Percentiles rank a stretch among this genome's conserved stretches.
These are phyloP conservation scores for Apostasia shenzhenica DNA, from an alignment of 106 monocot genomes.

Conservation along the genomic window DNA sequence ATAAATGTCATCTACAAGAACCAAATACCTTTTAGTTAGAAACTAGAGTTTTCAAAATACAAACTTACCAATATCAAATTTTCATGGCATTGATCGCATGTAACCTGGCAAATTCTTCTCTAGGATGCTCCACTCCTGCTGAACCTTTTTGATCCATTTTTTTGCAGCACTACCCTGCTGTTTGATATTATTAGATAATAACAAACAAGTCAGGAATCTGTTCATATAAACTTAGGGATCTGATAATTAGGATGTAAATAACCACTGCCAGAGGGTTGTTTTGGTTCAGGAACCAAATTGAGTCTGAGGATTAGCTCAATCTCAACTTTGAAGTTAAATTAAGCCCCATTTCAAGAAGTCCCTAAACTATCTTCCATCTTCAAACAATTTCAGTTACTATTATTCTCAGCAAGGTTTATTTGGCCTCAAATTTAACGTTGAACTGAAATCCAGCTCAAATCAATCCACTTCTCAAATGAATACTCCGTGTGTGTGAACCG, in stretches of 20 bases:
- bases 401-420: too few species aligned
- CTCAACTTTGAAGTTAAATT: too few species aligned
- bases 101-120: slow-evolving; percentile 86
- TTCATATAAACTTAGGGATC: not conserved
- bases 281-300: too few species aligned
- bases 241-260: not conserved
- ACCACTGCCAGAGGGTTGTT: too few species aligned
- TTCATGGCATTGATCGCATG: not conserved
- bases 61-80: not conserved
- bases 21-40: not conserved
- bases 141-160: slow-evolving; percentile 90
- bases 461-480: too few species aligned
- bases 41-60: not conserved
- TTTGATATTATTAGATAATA: slow-evolving; percentile 1
- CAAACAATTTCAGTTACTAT: too few species aligned
- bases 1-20: slow-evolving; percentile 69
- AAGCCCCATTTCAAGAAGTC: too few species aligned
- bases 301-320: too few species aligned
- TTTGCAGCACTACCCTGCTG: slow-evolving; percentile 46
- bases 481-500: too few species aligned
- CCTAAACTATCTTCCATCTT: too few species aligned
- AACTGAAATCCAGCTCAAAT: too few species aligned
- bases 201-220: not conserved
- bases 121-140: slow-evolving; percentile 93
- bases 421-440: too few species aligned